These are phyloP conservation scores for Xylaria polymorpha DNA, from an alignment of 2,329 filamentous ascomycete genomes.

Conservation along the genomic window DNA sequence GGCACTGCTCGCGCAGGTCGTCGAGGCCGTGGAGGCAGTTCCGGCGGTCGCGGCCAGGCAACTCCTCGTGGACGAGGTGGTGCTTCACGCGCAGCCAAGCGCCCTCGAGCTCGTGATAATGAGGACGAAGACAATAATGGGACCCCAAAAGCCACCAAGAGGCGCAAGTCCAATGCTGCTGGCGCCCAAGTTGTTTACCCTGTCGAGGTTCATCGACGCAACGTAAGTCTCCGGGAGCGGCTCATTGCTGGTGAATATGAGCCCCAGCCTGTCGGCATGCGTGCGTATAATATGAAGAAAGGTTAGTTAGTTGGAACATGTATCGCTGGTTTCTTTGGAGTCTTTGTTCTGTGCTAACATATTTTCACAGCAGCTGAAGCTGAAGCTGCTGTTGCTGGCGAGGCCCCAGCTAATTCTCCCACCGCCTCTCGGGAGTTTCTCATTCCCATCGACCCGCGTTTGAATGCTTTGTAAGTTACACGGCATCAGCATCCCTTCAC, in stretches of 20 bases:
- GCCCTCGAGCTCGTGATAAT: not conserved
- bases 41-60: conserved; percentile 1
- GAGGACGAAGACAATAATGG: not conserved
- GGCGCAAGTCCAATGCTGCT: not conserved
- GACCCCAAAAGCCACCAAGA: not conserved
- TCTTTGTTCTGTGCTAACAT: not conserved
- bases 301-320: conserved; percentile 2
- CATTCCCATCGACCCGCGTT: not conserved
- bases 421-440: conserved; percentile 18
- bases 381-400: not conserved
- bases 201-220: conserved; percentile 7
- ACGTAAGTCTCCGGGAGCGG: conserved; percentile 20
- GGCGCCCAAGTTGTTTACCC: not conserved
- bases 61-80: not conserved
- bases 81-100: not conserved
- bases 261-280: conserved; percentile 31
- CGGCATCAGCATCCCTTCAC: not conserved
- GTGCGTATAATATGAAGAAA: conserved; percentile 19
- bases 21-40: not conserved
- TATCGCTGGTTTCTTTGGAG: not conserved
- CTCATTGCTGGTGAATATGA: conserved; percentile 25
- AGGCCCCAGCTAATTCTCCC: not conserved
- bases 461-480: conserved; percentile 3
- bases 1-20: not conserved
- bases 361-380: conserved; percentile 8